Conservation (phyloP, 1,284 basidiomycete genomes). For the Polyporus tsugae region DNA sequence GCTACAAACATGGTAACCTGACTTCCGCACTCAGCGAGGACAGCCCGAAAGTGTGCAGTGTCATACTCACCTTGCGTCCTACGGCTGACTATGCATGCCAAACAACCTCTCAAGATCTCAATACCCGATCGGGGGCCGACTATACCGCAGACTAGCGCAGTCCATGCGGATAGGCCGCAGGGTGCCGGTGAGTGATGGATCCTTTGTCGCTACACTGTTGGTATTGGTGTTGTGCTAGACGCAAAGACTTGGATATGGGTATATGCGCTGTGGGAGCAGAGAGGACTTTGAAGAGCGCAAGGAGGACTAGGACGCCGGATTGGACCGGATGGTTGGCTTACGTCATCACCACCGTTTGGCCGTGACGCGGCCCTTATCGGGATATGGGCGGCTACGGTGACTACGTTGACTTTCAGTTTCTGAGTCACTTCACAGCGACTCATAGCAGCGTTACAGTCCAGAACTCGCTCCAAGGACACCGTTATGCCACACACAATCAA, state of each 20-base stretch:
- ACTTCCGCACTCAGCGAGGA: not conserved
- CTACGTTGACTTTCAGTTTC: too few relatives aligned
- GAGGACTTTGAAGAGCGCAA: not conserved
- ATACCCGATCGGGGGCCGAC: not conserved
- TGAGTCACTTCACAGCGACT: too few relatives aligned
- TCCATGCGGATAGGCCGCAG: not conserved
- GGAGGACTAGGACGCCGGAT: not conserved
- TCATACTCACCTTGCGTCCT: not conserved
- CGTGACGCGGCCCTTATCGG: too few relatives aligned
- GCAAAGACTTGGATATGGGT: not conserved
- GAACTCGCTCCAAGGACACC: too few relatives aligned
- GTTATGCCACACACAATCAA: too few relatives aligned
- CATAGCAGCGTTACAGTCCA: too few relatives aligned
- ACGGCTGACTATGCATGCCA: not conserved
- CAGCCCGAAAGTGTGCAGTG: not conserved
- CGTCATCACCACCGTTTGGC: not conserved
- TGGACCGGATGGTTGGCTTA: not conserved
- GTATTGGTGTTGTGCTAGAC: not conserved
- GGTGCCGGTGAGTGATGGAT: not conserved
- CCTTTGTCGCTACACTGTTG: not conserved
- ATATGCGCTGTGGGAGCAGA: not conserved
- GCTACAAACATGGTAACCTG: too few relatives aligned
- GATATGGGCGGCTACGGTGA: too few relatives aligned
- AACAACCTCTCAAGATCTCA: not conserved
- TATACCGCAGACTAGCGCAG: not conserved